Evolutionary conservation across 1,139 yeast genomes (phyloP).

Genomic region (Pneumocystis carinii): DNA sequence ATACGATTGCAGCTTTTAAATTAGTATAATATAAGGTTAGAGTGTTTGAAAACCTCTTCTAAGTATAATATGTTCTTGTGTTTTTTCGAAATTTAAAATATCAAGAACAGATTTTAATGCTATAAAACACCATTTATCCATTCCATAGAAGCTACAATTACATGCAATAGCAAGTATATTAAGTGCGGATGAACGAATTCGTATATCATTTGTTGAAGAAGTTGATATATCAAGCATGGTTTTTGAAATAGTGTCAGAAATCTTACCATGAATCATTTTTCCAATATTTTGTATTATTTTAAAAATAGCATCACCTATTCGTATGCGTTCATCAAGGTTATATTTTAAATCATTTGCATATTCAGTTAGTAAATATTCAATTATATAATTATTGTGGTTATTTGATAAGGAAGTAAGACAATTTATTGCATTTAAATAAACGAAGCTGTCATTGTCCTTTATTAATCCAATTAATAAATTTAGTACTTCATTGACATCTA

Average conservation of each 20-base stretch:
- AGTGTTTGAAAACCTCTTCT: conserved; percentile 29
- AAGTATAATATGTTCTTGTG: conserved; percentile 38
- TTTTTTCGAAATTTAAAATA: conserved; percentile 43
- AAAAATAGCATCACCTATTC: conserved; percentile 66
- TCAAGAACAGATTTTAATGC: conserved; percentile 66
- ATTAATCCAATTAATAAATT: conserved; percentile 50
- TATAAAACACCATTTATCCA: conserved; percentile 35
- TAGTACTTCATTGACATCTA: conserved; percentile 42
- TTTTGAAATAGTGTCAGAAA: conserved; percentile 25
- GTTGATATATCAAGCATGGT: conserved; percentile 31
- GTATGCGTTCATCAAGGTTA: conserved; percentile 46
- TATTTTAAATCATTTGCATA: conserved; percentile 16
- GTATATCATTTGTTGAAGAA: conserved; percentile 35
- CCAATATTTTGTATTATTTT: conserved; percentile 41
- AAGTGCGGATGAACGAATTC: conserved; percentile 71
- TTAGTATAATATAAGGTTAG: not conserved
- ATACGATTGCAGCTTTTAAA: conserved; percentile 44
- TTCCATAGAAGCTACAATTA: conserved; percentile 42
- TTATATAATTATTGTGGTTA: conserved; percentile 24
- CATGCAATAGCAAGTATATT: conserved; percentile 61
- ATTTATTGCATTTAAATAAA: conserved; percentile 69
- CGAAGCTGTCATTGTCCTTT: conserved; percentile 69
- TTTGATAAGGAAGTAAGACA: conserved; percentile 50
- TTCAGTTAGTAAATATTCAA: conserved; percentile 27
- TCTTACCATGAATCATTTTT: conserved; percentile 33